Conservation (phyloP, 176 grass and related monocot genomes). For the Ensete ventricosum region DNA sequence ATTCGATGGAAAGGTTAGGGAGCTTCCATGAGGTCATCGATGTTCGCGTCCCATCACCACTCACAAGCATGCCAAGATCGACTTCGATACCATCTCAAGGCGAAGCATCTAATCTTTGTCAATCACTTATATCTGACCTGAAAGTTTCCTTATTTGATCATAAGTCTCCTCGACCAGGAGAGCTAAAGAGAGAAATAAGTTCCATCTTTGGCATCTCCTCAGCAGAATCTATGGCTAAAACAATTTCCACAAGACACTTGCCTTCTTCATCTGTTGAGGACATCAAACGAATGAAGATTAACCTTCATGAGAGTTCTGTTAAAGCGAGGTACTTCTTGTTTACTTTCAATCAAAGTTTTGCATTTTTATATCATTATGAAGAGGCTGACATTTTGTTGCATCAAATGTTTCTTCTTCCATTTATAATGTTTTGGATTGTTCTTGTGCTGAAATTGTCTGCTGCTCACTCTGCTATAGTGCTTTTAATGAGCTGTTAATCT, state of each 20-base stretch:
- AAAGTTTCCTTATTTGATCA: constrained; percentile 40
- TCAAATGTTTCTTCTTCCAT: constrained; percentile 1
- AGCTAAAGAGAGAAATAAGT: constrained; percentile 46
- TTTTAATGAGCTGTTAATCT: no score
- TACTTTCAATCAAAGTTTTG: not conserved
- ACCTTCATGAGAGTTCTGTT: constrained; percentile 40
- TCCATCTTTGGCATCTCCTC: constrained; percentile 48
- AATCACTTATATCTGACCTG: constrained; percentile 53
- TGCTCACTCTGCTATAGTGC: constrained; percentile 6
- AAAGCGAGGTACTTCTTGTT: constrained; percentile 56
- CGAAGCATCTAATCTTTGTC: constrained; percentile 47
- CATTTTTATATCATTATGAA: not conserved
- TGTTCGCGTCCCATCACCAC: constrained; percentile 33
- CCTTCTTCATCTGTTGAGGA: constrained; percentile 50
- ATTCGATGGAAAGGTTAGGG: constrained; percentile 57
- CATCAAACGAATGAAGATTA: constrained; percentile 50
- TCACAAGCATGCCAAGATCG: constrained; percentile 45
- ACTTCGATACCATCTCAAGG: constrained; percentile 7
- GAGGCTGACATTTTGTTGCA: not conserved
- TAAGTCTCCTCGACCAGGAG: constrained; percentile 47
- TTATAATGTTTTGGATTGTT: constrained; percentile 9
- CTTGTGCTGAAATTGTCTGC: constrained; percentile 18
- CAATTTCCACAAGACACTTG: constrained; percentile 35
- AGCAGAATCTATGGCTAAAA: constrained; percentile 42
- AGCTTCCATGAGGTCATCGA: constrained; percentile 58